These are phyloP conservation scores for Aspergillus bridgeri DNA, from an alignment of 495 filamentous ascomycete species.

Conservation along the genomic window DNA sequence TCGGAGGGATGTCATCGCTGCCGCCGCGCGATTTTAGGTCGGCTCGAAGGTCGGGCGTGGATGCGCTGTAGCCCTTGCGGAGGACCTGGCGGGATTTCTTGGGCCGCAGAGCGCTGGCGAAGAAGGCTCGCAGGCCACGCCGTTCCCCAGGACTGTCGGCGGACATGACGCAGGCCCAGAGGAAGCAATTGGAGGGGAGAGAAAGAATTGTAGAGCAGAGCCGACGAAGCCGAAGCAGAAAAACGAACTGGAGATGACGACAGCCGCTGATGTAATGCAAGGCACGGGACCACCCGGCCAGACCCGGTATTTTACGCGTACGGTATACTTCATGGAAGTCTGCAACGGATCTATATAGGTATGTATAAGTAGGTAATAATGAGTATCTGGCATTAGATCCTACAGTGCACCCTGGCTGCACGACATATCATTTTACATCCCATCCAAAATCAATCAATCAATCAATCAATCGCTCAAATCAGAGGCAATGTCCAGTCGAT, in stretches of 20 bases:
- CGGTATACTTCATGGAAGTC: too few species aligned
- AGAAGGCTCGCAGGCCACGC: conserved; percentile 33
- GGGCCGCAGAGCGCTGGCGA: conserved; percentile 36
- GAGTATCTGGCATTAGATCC: neutral
- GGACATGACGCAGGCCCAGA: conserved; percentile 38
- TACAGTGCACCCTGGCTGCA: neutral
- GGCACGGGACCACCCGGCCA: neutral
- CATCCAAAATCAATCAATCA: neutral
- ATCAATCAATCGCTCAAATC: neutral
- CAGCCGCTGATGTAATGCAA: neutral
- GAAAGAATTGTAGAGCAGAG: neutral
- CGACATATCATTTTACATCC: neutral
- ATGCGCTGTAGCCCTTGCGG: conserved; percentile 36
- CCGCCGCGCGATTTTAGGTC: conserved; percentile 15
- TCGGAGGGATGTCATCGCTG: conserved; percentile 31
- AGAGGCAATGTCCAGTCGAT: conserved; percentile 8
- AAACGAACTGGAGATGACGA: conserved; percentile 3
- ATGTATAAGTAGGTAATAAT: too few species aligned
- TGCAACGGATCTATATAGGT: too few species aligned
- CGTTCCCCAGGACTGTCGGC: conserved; percentile 35
- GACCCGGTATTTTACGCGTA: too few species aligned
- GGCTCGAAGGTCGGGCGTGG: conserved; percentile 29
- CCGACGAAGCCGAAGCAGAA: neutral
- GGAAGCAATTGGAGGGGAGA: neutral
- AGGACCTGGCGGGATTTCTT: conserved; percentile 48